Conservation (phyloP, 1,284 basidiomycete species). For the Porogramme epimiltina region DNA sequence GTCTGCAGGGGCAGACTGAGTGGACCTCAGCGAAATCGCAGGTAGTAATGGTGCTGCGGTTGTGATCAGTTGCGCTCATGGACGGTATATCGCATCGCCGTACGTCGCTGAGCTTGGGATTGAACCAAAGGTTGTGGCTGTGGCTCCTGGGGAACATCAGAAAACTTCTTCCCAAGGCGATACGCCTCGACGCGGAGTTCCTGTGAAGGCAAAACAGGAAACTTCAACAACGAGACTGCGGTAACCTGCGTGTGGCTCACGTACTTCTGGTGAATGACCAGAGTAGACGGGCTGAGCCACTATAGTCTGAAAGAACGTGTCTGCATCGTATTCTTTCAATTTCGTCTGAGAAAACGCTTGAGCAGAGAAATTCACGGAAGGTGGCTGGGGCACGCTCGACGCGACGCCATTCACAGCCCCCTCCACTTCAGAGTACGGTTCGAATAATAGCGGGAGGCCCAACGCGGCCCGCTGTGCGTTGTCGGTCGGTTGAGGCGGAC, state of each 20-base stretch:
- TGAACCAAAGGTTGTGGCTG: too few relatives aligned
- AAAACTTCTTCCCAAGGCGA: slow-evolving; percentile 23
- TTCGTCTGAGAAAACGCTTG: slow-evolving; percentile 36
- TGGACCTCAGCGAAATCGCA: slow-evolving; percentile 1
- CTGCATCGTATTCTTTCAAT: slow-evolving; percentile 22
- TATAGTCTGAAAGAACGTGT: slow-evolving; percentile 37
- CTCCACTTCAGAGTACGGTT: slow-evolving; percentile 32
- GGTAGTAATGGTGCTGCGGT: slow-evolving; percentile 8
- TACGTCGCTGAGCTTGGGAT: slow-evolving; percentile 11
- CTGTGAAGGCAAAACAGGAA: slow-evolving; percentile 8
- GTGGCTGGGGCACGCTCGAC: background rate
- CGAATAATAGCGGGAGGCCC: slow-evolving; percentile 47
- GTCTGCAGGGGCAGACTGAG: slow-evolving; percentile 11
- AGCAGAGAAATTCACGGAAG: slow-evolving; percentile 31
- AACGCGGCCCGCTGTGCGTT: slow-evolving; percentile 38
- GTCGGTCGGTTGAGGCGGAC: slow-evolving; percentile 40
- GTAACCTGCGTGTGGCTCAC: slow-evolving; percentile 11
- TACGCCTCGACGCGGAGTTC: slow-evolving; percentile 30
- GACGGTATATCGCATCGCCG: too few relatives aligned
- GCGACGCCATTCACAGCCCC: slow-evolving; percentile 10
- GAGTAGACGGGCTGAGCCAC: slow-evolving; percentile 35
- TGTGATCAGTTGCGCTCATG: too few relatives aligned
- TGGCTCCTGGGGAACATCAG: slow-evolving; percentile 17
- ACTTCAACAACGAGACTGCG: background rate
- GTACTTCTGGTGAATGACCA: slow-evolving; percentile 44